Base-by-base conservation (phyloP, 1,284 basidiomycete species). In the Tetrapyrgos nigripes region DNA sequence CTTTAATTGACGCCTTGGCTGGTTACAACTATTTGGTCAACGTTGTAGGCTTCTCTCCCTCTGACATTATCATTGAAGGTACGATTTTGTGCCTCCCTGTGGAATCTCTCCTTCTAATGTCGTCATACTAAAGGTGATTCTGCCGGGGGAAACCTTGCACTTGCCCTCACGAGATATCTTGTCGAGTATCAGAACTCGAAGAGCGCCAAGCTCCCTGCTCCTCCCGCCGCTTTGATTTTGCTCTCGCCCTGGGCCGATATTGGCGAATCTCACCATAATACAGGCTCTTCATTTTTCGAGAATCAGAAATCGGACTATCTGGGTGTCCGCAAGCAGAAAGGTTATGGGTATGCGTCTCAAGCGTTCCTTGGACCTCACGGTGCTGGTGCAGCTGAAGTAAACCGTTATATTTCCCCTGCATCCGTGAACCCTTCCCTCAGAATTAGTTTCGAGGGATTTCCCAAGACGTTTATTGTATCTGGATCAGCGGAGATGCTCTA, bases 71-170 rank as follows among this genome's bases (percentile, higher is more conserved):
- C 49, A 54, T 94, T 19, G 79, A 77, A 14, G 91, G 90, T 26
- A 27, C 31, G n/a, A 37, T 37, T 10, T 11, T 37, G 35, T 37
- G n/a, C 35, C n/a, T 11, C 10, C 35, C n/a, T 10, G n/a, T 37
- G n/a, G 21, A 23, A 14, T 31, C 53, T 46, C 13, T 31, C 13
- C 3, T 6, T 50, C 1, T 10, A 10, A 37, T 14, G 19, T 9
- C n/a, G 26, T 23, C 31, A 10, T 4, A 26, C 4, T 26, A 43
- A 28, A 55, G 59, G 59, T 0, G 90, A 93, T 68, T 88, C 86
- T 13, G 89, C 91, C 0, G 92, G 91, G 2, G 91, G 83, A 1
- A 90, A 91, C 68, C 78, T 92, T 21, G 86, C 84, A 0, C 76
- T 87, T 26, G 87, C 88, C 0, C 73, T 86, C 14, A 76, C 73